A percentile compares a stretch with the other conserved stretches of the same genome.
Evolutionary conservation across 805 yeast species (phyloP).

Genomic region (Cyberlindnera maclurae): DNA sequence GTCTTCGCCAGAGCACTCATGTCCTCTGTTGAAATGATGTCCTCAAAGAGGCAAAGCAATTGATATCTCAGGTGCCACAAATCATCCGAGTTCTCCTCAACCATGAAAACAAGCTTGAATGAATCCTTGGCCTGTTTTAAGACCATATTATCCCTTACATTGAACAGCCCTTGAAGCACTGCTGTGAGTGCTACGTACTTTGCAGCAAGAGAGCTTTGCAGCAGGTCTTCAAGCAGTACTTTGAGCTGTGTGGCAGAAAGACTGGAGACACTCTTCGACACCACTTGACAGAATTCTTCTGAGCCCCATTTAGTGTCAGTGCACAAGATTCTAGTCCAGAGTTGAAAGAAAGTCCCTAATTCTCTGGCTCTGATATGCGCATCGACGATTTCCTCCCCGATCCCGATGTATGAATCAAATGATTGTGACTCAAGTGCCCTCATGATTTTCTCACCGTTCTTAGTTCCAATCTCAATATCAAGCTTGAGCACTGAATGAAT

Average conservation of each 20-base stretch:
- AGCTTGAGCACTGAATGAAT: slow-evolving; percentile 41
- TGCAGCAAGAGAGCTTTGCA: slow-evolving; percentile 10
- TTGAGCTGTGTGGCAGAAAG: slow-evolving; percentile 43
- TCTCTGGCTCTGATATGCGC: slow-evolving; percentile 56
- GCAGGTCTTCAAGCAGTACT: slow-evolving; percentile 19
- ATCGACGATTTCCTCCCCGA: slow-evolving; percentile 31
- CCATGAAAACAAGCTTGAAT: slow-evolving; percentile 22
- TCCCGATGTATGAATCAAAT: slow-evolving; percentile 2
- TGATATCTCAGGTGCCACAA: slow-evolving; percentile 43
- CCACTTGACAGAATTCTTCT: slow-evolving; percentile 26
- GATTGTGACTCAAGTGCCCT: slow-evolving; percentile 7
- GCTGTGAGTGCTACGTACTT: slow-evolving; percentile 23
- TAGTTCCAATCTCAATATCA: slow-evolving; percentile 53
- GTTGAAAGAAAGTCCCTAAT: slow-evolving; percentile 37
- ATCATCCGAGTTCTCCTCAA: slow-evolving; percentile 11
- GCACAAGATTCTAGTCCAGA: slow-evolving; percentile 32
- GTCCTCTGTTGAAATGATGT: slow-evolving; percentile 25
- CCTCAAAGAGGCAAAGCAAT: slow-evolving; percentile 41
- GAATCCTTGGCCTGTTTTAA: slow-evolving; percentile 18
- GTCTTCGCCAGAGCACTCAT: slow-evolving; percentile 5
- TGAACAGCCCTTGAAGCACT: slow-evolving; percentile 36
- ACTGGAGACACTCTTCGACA: slow-evolving; percentile 34
- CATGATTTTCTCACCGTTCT: slow-evolving; percentile 32
- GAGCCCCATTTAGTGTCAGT: slow-evolving; percentile 14
- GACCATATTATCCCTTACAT: slow-evolving; percentile 24